phyloP scores from a whole-genome alignment of 305 asterid genomes.

The Lippia alba region DNA sequence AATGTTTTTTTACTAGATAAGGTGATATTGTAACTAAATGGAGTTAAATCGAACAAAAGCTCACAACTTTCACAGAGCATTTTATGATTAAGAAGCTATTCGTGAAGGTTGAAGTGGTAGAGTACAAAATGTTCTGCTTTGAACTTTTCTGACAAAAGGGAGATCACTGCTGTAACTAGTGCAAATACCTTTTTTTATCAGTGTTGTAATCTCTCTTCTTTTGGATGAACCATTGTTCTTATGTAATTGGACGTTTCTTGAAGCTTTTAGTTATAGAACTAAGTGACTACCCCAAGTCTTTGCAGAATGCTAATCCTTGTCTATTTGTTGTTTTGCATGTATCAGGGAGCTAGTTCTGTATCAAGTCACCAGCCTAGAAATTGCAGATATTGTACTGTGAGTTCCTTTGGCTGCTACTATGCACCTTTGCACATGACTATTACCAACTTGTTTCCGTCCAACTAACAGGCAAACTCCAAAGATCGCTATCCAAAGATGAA shows the following conservation, averaged over 20 bases:
- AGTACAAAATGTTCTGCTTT: not conserved
- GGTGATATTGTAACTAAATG: constrained; percentile 12
- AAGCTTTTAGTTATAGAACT: constrained; percentile 17
- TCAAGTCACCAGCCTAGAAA: constrained; percentile 40
- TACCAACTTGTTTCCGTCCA: constrained; percentile 44
- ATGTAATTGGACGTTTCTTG: constrained; percentile 15
- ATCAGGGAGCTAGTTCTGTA: constrained; percentile 54
- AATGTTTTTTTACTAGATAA: constrained; percentile 19
- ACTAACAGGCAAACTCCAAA: constrained; percentile 65
- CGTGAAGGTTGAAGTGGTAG: not conserved
- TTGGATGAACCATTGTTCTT: not conserved
- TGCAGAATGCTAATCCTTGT: constrained; percentile 36
- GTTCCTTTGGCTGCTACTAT: constrained; percentile 44
- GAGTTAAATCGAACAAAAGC: constrained; percentile 23
- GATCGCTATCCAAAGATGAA: constrained; percentile 71
- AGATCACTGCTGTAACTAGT: no score
- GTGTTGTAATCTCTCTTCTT: not conserved
- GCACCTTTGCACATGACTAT: constrained; percentile 29
- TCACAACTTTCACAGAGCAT: not conserved
- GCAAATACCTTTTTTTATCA: not conserved
- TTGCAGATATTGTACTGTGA: constrained; percentile 90
- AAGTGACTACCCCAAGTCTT: constrained; percentile 23
- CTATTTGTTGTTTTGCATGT: constrained; percentile 43
- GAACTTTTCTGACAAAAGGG: no score
- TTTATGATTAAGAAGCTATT: not conserved